These are phyloP conservation scores for Cladosporium austrohemisphaericum DNA, from an alignment of 2,329 filamentous ascomycete species.

Conservation along the genomic window DNA sequence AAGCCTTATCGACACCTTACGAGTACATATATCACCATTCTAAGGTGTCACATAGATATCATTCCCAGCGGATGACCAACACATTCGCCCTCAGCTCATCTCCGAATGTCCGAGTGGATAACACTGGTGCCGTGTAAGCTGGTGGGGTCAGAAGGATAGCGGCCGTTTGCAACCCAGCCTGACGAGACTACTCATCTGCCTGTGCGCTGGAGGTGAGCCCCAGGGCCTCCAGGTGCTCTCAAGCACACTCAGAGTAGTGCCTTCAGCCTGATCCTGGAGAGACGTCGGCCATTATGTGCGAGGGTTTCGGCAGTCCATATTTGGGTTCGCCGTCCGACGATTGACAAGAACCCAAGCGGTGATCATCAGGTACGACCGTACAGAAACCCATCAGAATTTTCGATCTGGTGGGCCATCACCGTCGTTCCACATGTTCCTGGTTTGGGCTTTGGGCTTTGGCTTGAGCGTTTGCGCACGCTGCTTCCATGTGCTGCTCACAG, in stretches of 20 bases:
- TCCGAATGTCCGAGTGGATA: constrained; percentile 8
- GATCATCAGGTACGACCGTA: constrained; percentile 8
- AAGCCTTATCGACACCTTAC: too few relatives aligned
- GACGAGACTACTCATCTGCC: background rate
- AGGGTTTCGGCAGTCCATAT: constrained; percentile 4
- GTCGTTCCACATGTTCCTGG: too few relatives aligned
- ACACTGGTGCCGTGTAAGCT: background rate
- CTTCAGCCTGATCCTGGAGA: background rate
- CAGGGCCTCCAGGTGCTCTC: constrained; percentile 5
- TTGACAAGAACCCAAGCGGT: background rate
- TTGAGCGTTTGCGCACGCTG: background rate
- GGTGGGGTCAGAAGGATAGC: constrained; percentile 9
- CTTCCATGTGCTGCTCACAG: background rate
- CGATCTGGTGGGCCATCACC: background rate
- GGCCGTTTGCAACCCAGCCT: constrained; percentile 5
- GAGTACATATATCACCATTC: too few relatives aligned
- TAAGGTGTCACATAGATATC: background rate
- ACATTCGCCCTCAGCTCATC: constrained; percentile 7
- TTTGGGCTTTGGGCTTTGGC: too few relatives aligned
- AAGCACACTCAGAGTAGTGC: too few relatives aligned
- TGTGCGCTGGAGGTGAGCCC: constrained; percentile 3
- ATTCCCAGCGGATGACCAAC: constrained; percentile 12
- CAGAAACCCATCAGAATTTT: constrained; percentile 3
- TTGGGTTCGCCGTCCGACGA: constrained; percentile 4
- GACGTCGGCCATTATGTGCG: constrained; percentile 2